Percentiles rank a stretch among this genome's conserved stretches.
These are phyloP conservation scores for Stagonosporopsis rhizophila DNA, from an alignment of 2,329 filamentous ascomycete species.

Conservation along the genomic window DNA sequence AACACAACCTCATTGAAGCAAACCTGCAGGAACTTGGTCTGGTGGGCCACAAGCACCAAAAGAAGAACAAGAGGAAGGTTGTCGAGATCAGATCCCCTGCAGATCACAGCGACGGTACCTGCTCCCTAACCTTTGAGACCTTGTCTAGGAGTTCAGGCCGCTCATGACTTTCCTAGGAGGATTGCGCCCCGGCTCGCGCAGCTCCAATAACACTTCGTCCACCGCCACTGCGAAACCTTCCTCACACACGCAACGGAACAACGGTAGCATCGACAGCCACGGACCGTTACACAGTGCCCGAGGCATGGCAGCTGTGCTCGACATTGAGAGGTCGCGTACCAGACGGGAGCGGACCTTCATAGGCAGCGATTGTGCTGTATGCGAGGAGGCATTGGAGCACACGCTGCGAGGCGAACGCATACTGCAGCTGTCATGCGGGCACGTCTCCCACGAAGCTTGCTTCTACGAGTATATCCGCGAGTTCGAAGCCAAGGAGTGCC, in stretches of 20 bases:
- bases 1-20: constrained; percentile 36
- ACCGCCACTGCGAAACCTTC: constrained; percentile 28
- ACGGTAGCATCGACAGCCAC: constrained; percentile 36
- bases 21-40: constrained; percentile 47
- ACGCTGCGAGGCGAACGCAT: constrained; percentile 93
- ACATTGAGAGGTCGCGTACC: constrained; percentile 77
- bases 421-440: constrained; percentile 93
- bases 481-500: constrained; percentile 91
- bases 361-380: constrained; percentile 92
- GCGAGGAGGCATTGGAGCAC: constrained; percentile 95
- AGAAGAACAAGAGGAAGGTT: constrained; percentile 39
- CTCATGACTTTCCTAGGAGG: constrained; percentile 52
- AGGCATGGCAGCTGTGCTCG: constrained; percentile 70
- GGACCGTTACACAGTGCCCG: constrained; percentile 43
- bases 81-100: constrained; percentile 45
- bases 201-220: constrained; percentile 32
- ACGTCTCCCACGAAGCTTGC: constrained; percentile 96
- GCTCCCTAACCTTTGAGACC: constrained; percentile 37
- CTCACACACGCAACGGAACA: constrained; percentile 31
- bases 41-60: constrained; percentile 30
- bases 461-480: constrained; percentile 99
- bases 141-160: constrained; percentile 47
- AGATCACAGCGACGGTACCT: constrained; percentile 42
- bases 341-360: constrained; percentile 94
- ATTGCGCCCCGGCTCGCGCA: constrained; percentile 48